Conservation (phyloP, 805 yeast species). For the Saccharomycopsis sp. region DNA sequence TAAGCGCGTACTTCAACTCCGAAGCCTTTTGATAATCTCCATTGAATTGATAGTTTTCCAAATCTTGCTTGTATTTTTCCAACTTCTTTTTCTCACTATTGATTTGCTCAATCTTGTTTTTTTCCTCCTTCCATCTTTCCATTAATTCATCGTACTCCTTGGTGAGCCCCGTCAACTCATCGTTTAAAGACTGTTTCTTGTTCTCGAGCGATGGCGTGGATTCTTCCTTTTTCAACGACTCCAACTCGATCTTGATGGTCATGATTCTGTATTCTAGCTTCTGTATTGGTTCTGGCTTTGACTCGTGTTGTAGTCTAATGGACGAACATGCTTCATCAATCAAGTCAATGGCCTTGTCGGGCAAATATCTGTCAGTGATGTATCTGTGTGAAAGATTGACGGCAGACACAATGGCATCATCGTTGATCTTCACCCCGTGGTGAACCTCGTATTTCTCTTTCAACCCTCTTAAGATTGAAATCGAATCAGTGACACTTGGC, state of each 20-base stretch:
- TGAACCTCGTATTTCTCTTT: constrained; percentile 94
- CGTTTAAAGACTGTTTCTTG: constrained; percentile 53
- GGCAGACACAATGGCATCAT: constrained; percentile 88
- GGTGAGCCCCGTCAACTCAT: constrained; percentile 51
- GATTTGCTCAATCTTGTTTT: constrained; percentile 61
- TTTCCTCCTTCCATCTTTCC: constrained; percentile 80
- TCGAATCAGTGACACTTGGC: constrained; percentile 85
- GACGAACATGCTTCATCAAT: constrained; percentile 98
- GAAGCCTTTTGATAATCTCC: constrained; percentile 88
- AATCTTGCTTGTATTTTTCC: constrained; percentile 74
- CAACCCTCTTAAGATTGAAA: constrained; percentile 84
- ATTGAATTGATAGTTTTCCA: constrained; percentile 73
- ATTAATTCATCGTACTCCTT: constrained; percentile 66
- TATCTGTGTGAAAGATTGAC: constrained; percentile 85
- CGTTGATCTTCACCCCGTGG: constrained; percentile 93
- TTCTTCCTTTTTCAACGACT: constrained; percentile 86
- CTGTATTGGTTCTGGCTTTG: constrained; percentile 91
- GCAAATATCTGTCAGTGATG: constrained; percentile 82
- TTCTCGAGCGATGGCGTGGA: constrained; percentile 78
- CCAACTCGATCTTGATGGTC: constrained; percentile 93
- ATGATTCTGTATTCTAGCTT: constrained; percentile 79
- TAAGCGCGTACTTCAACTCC: constrained; percentile 75
- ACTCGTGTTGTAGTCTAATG: constrained; percentile 86
- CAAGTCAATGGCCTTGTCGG: constrained; percentile 94
- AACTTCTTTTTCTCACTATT: constrained; percentile 74